Base-by-base conservation (phyloP, 2,329 filamentous ascomycete genomes). In the Decorospora gaudefroyi region DNA sequence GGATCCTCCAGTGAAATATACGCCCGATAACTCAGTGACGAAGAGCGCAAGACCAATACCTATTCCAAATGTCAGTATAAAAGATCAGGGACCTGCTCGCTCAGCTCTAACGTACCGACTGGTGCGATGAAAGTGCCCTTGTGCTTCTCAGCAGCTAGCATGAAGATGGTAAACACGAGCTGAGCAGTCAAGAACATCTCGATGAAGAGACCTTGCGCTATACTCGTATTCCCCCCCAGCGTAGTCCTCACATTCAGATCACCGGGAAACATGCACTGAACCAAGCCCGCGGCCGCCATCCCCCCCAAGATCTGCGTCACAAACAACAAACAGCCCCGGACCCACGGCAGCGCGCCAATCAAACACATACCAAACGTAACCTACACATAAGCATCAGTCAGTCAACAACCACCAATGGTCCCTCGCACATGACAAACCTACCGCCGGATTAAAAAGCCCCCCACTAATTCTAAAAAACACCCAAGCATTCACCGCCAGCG, bases 31-130 rank as follows among this genome's bases (percentile, higher is more conserved):
- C 15, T 47, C 44, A 17, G 46, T 26, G 1, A 88, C 76, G 67
- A 89, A 88, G 45, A 89, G 77, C 0, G 84, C 76, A 4, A 87
- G 70, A 2, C 86, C 87, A 55, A 88, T 87, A 12, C 43, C 38
- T 46, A 10, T 32, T 11, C 11, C 19, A 29, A 8, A 19, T 1
- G 29, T 41, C 17, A 41, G 36, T 21, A 32, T 2, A 2, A 6
- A 10, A 25, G 21, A 11, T 16, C 13, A 3, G 2, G 3, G 12
- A 17, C 6, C 6, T 28, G 13, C 5, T n/a, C 6, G 12, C 11
- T 2, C 12, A 21, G 10, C 27, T 17, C 4, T 28, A 11, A 22
- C 39, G 1, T 35, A 46, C 82, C 84, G 4, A 88, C 70, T 0
- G 86, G 86, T 4, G 73, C 73, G 38, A 76, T 70, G 49, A 74